Evolutionary conservation across 2,329 filamentous ascomycete genomes (phyloP).

Genomic region (Verticillium alfalfae): DNA sequence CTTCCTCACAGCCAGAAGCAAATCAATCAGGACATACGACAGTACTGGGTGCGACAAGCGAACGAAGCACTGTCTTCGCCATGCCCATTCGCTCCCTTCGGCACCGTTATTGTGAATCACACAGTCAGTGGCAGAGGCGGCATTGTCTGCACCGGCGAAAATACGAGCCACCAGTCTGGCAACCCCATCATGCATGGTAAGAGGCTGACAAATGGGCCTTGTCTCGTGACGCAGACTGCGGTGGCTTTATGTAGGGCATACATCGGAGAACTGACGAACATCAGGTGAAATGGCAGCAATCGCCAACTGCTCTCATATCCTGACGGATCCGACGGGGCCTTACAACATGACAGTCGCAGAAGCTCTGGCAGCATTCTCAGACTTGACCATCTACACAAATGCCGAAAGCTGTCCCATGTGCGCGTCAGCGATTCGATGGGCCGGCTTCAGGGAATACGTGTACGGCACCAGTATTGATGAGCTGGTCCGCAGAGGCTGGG

Average conservation of each 20-base stretch:
- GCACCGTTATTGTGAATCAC: constrained; percentile 50
- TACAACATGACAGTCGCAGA: constrained; percentile 34
- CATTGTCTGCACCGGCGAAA: constrained; percentile 45
- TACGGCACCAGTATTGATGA: constrained; percentile 45
- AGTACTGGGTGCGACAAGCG: constrained; percentile 47
- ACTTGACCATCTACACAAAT: constrained; percentile 50
- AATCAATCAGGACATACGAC: constrained; percentile 28
- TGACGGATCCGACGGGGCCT: constrained; percentile 37
- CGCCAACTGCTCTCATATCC: constrained; percentile 42
- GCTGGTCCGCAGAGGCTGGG: constrained; percentile 42
- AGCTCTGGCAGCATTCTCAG: constrained; percentile 36
- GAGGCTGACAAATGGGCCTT: no score
- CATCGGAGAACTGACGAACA: not conserved
- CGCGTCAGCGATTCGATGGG: constrained; percentile 49
- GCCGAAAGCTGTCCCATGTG: constrained; percentile 55
- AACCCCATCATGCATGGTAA: constrained; percentile 49
- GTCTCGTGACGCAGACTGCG: no score
- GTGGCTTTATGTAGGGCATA: no score
- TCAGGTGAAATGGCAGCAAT: constrained; percentile 49
- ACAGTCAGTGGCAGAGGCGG: constrained; percentile 34
- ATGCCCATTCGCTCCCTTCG: constrained; percentile 49
- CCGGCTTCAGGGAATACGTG: constrained; percentile 49
- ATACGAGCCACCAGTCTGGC: constrained; percentile 33
- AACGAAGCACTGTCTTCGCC: constrained; percentile 39
- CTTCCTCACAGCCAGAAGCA: not conserved